Percentiles rank a stretch among this genome's conserved stretches.
Evolutionary conservation across 495 filamentous ascomycete species (phyloP).

Genomic region (Thermochaetoides thermophila): DNA sequence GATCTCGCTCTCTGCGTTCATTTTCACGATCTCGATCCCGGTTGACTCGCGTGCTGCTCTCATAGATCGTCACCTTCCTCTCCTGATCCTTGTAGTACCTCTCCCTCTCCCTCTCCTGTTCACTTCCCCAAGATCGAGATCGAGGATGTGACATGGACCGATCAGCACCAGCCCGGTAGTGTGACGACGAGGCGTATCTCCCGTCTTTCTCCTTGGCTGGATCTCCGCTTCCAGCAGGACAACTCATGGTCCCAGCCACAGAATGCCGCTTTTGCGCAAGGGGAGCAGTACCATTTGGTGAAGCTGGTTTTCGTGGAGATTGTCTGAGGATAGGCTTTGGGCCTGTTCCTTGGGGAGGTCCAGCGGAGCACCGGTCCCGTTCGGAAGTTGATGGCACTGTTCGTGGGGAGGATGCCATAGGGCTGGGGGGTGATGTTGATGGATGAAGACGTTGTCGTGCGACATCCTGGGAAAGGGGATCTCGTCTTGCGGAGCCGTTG

Average conservation of each 20-base stretch:
- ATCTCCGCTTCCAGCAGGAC: no score
- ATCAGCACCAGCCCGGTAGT: background rate
- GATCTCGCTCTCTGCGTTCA: constrained; percentile 1
- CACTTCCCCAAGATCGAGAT: background rate
- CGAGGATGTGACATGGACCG: background rate
- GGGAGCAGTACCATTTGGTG: no score
- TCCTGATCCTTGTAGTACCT: background rate
- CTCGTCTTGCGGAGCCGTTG: constrained; percentile 5
- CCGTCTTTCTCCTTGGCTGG: background rate
- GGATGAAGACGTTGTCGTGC: no score
- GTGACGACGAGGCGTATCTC: background rate
- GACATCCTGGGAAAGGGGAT: background rate
- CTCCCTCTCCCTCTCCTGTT: background rate
- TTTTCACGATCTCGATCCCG: background rate
- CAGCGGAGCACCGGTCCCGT: no score
- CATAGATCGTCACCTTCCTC: no score
- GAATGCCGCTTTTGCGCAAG: no score
- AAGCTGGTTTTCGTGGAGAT: no score
- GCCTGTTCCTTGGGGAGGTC: no score
- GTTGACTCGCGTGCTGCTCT: background rate
- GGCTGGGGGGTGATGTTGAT: background rate
- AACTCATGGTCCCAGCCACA: no score
- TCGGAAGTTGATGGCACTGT: background rate
- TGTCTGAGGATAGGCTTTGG: no score
- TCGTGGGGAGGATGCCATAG: background rate